A percentile compares a stretch with the other conserved stretches of the same genome.
These are phyloP conservation scores for Calamus simplicifolius DNA, from an alignment of 176 grass and related monocot genomes.

Conservation along the genomic window DNA sequence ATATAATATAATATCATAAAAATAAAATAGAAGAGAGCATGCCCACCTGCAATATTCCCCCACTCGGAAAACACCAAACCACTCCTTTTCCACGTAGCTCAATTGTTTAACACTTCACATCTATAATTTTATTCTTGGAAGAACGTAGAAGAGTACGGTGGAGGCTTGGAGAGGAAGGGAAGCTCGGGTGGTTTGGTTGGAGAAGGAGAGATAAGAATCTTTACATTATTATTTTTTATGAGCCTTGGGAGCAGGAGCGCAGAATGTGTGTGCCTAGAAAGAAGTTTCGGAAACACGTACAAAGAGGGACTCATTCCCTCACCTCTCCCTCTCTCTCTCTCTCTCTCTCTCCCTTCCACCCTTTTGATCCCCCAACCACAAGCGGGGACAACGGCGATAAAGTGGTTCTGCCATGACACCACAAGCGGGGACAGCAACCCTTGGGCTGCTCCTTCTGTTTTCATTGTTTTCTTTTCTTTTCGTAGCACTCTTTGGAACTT, in stretches of 20 bases:
- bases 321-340: slow-evolving; percentile 27
- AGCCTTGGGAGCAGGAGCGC: slow-evolving; percentile 87
- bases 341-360: slow-evolving; percentile 34
- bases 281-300: slow-evolving; percentile 35
- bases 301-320: not conserved
- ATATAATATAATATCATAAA: too few relatives aligned
- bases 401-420: slow-evolving; percentile 46
- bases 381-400: slow-evolving; percentile 55
- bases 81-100: slow-evolving; percentile 15
- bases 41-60: slow-evolving; percentile 18
- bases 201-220: slow-evolving; percentile 9
- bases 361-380: slow-evolving; percentile 24
- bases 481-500: too few relatives aligned
- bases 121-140: slow-evolving; percentile 10
- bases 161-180: not conserved
- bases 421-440: slow-evolving; percentile 40
- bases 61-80: slow-evolving; percentile 17
- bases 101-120: not conserved
- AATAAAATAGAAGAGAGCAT: not conserved
- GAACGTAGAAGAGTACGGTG: not conserved
- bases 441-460: slow-evolving; percentile 27
- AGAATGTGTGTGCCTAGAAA: slow-evolving; percentile 97
- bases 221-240: slow-evolving; percentile 17
- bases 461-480: not conserved
- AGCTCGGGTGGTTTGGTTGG: not conserved